phyloP scores from a whole-genome alignment of 139 green algal genomes.

The Chlamydomonas sphaeroides region DNA sequence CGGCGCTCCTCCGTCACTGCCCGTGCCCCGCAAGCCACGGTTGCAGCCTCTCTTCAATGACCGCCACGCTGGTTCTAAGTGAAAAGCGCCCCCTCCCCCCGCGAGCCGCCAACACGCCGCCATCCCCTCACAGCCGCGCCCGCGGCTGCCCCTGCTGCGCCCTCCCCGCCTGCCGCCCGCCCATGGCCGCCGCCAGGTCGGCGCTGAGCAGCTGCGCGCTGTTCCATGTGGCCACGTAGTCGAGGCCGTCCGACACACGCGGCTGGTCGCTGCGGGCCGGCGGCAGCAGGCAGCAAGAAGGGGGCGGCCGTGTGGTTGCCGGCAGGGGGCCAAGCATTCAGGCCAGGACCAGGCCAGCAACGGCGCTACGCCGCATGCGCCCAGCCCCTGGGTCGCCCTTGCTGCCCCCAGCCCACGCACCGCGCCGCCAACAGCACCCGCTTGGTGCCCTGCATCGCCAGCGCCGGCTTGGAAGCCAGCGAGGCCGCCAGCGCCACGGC shows the following conservation, averaged over 20 bases:
- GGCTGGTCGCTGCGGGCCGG: constrained; percentile 10
- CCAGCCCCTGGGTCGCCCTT: not conserved
- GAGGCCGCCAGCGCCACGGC: constrained; percentile 53
- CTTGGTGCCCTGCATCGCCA: constrained; percentile 87
- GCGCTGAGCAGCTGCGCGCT: constrained; percentile 40
- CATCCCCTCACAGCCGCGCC: too few species aligned
- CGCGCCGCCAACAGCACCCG: constrained; percentile 69
- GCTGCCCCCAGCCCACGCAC: not conserved
- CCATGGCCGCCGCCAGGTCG: constrained; percentile 21
- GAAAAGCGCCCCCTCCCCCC: too few species aligned
- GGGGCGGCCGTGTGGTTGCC: not conserved
- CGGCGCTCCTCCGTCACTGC: too few species aligned
- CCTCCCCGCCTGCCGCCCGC: too few species aligned
- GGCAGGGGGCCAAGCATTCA: too few species aligned
- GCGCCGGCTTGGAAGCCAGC: constrained; percentile 71
- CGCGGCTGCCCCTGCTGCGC: too few species aligned
- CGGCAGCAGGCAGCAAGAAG: not conserved
- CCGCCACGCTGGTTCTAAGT: too few species aligned
- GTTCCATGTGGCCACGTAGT: constrained; percentile 56
- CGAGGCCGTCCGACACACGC: constrained; percentile 33
- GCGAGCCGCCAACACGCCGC: too few species aligned
- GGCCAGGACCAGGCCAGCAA: too few species aligned
- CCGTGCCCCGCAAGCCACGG: too few species aligned
- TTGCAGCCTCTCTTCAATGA: too few species aligned
- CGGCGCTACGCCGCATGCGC: not conserved